Percentiles rank a stretch among this genome's conserved stretches.
Evolutionary conservation across 139 green algal species (phyloP).

Genomic region (Limnomonas spitsbergensis): DNA sequence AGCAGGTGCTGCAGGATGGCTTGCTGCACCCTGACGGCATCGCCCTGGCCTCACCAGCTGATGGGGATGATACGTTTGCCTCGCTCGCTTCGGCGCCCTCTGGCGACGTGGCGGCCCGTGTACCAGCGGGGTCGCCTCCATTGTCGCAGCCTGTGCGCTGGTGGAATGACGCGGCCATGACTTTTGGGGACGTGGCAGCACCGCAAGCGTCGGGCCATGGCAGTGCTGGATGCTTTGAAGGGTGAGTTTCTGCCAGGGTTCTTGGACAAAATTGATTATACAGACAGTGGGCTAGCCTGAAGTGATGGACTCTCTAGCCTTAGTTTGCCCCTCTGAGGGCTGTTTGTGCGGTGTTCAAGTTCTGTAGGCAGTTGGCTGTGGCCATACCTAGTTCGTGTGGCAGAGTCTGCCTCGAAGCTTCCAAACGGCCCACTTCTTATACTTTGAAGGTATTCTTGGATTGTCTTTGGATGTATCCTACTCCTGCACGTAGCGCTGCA

Average conservation of each 20-base stretch:
- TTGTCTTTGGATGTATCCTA: too few relatives aligned
- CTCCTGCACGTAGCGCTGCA: too few relatives aligned
- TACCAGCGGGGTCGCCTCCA: neutral
- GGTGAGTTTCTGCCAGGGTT: neutral
- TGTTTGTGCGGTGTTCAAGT: neutral
- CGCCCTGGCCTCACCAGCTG: neutral
- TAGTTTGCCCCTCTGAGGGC: neutral
- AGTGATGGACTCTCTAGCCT: neutral
- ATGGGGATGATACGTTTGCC: neutral
- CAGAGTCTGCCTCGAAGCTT: too few relatives aligned
- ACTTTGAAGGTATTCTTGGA: too few relatives aligned
- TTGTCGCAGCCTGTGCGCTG: neutral
- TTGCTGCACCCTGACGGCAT: neutral
- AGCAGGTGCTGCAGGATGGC: neutral
- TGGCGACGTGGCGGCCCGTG: neutral
- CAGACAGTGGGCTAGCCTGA: too few relatives aligned
- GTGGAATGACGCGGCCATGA: neutral
- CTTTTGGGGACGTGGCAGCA: neutral
- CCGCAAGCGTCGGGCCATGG: neutral
- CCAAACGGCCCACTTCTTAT: too few relatives aligned
- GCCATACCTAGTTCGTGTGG: neutral
- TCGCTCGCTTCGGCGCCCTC: neutral
- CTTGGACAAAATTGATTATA: too few relatives aligned
- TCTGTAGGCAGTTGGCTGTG: neutral
- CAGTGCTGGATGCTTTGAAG: neutral